Evolutionary conservation across 2,329 filamentous ascomycete genomes (phyloP).

Genomic region (Cladosporium sp.): DNA sequence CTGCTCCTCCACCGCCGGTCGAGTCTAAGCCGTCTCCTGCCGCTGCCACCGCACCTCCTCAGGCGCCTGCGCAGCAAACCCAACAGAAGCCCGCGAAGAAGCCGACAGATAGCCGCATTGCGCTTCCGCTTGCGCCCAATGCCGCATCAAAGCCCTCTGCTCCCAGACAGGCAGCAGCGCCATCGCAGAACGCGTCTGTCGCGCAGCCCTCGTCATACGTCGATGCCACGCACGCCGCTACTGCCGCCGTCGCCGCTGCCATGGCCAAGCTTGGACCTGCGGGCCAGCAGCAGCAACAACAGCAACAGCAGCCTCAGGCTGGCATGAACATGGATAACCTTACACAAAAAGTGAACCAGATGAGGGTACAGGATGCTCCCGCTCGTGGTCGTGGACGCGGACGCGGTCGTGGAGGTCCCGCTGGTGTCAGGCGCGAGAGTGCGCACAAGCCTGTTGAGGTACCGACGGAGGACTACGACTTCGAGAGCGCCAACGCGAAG

Average conservation of each 20-base stretch:
- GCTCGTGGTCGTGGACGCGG: conserved; percentile 49
- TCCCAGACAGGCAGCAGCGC: neutral
- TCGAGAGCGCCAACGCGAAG: conserved; percentile 80
- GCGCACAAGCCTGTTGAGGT: conserved; percentile 69
- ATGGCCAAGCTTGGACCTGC: conserved; percentile 69
- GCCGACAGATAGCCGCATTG: conserved; percentile 53
- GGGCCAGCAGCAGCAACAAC: conserved; percentile 23
- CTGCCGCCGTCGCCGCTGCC: conserved; percentile 75
- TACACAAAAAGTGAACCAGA: conserved; percentile 73
- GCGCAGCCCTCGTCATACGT: conserved; percentile 29
- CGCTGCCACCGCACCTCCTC: conserved; percentile 53
- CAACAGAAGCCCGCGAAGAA: conserved; percentile 44
- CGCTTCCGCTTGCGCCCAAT: conserved; percentile 61
- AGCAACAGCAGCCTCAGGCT: conserved; percentile 25
- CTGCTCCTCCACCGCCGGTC: conserved; percentile 63
- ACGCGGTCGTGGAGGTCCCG: conserved; percentile 47
- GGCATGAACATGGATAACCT: conserved; percentile 62
- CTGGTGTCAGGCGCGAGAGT: conserved; percentile 38
- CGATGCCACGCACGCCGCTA: conserved; percentile 71
- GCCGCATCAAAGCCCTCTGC: conserved; percentile 29
- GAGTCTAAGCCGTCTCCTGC: conserved; percentile 68
- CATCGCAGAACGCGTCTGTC: conserved; percentile 15
- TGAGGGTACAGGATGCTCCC: conserved; percentile 54
- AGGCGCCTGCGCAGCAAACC: conserved; percentile 27
- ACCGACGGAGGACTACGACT: conserved; percentile 89